Base-by-base conservation (phyloP, 2,329 filamentous ascomycete species). In the Paecilomyces variotii region DNA sequence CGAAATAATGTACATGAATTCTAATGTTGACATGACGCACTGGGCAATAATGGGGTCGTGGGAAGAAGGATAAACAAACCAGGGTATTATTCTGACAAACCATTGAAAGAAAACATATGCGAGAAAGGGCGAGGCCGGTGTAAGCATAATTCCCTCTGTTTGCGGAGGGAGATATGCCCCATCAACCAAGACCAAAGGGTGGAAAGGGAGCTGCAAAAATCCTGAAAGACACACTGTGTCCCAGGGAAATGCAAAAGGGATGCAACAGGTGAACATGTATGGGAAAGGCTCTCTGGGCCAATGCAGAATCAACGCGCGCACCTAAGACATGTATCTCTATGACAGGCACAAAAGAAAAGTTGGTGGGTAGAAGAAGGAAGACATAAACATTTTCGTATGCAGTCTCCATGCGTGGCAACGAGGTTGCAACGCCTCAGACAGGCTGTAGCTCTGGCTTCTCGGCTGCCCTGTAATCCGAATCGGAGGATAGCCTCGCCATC, bases 381-480 rank as follows among this genome's bases (percentile, higher is more conserved):
- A 10, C 39, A 12, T 14, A 19, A 45, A 45, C 35, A n/a, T n/a
- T 19, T 19, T 45, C 39, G 9, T 24, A 45, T 45, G 39, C 39
- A 45, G 39, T 19, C 19, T 19, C 19, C 19, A 19, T 19, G 19
- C 19, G 19, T 19, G 19, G 19, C 19, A 19, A 19, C 19, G 19
- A 19, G 19, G 19, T 1, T 19, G 19, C 52, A 63, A 55, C 50
- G 57, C 63, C 60, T 68, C 67, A 28, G 63, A 64, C 60, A 45
- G 64, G 63, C 59, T 74, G 71, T 60, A 76, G 60, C 61, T 76
- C 74, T 27, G 71, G 70, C 60, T 76, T 76, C 7, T 65, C 64
- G 6, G 68, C 64, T 52, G 66, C 65, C 14, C 70, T 57, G 55
- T 72, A 70, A 12, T 67, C 61, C 35, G 63, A 59, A 19, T 72